Conservation (phyloP, 2,329 filamentous ascomycete species). For the Rhinocladiella similis region DNA sequence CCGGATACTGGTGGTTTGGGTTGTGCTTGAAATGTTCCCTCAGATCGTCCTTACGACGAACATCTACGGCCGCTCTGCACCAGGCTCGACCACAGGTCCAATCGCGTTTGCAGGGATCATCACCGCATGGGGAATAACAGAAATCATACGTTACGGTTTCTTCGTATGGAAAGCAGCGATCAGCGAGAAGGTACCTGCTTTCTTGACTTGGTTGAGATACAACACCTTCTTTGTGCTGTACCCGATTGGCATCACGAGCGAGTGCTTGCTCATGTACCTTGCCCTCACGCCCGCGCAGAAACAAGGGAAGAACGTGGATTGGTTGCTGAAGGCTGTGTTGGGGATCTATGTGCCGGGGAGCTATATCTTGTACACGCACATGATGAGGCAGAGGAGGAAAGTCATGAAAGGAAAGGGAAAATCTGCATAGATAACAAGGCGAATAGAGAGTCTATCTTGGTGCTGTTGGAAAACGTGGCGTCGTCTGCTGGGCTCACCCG, state of each 20-base stretch:
- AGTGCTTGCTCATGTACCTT: conserved; percentile 76
- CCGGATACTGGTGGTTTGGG: conserved; percentile 87
- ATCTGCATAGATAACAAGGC: conserved; percentile 32
- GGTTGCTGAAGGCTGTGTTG: conserved; percentile 64
- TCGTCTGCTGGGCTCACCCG: no score
- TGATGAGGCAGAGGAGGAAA: conserved; percentile 88
- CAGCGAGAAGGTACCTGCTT: conserved; percentile 56
- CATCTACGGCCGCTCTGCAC: conserved; percentile 26
- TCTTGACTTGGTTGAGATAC: conserved; percentile 75
- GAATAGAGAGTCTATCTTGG: no score
- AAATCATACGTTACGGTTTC: conserved; percentile 90
- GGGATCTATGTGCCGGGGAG: conserved; percentile 78
- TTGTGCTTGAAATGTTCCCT: conserved; percentile 73
- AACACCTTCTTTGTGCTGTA: conserved; percentile 94
- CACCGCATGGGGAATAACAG: conserved; percentile 82
- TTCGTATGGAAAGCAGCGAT: conserved; percentile 72
- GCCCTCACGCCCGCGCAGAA: conserved; percentile 62
- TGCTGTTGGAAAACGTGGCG: no score
- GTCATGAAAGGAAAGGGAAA: conserved; percentile 64
- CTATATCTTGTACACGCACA: conserved; percentile 87
- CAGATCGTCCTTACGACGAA: conserved; percentile 63
- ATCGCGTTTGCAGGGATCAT: conserved; percentile 54
- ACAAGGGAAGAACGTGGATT: conserved; percentile 55
- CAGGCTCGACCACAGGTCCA: conserved; percentile 22
- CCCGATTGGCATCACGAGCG: conserved; percentile 84